phyloP scores from a whole-genome alignment of 441 rosid genomes.

The Syzygium syzygioides region DNA sequence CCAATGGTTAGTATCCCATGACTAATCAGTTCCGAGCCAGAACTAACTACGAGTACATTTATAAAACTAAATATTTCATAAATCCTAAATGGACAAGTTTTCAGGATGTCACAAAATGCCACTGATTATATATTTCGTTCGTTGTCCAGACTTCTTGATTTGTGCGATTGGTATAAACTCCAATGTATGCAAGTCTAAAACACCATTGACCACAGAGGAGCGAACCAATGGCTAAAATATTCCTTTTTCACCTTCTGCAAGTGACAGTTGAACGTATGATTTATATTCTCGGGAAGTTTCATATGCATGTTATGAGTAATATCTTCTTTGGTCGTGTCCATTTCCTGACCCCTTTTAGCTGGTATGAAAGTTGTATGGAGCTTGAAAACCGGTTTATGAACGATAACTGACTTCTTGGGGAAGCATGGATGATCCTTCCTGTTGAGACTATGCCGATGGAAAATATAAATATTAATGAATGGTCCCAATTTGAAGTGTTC shows the following conservation, averaged over 20 bases:
- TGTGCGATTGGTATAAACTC: background rate
- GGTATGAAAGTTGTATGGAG: too few species aligned
- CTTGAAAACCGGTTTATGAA: too few species aligned
- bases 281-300: background rate
- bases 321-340: background rate
- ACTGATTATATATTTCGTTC: background rate
- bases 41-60: too few species aligned
- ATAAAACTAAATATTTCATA: too few species aligned
- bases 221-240: background rate
- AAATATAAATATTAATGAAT: too few species aligned
- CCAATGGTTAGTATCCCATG: too few species aligned
- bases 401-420: too few species aligned
- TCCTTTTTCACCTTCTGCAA: background rate
- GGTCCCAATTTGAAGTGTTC: too few species aligned
- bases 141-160: background rate
- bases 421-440: background rate
- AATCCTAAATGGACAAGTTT: too few species aligned
- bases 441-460: background rate
- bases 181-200: background rate
- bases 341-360: background rate
- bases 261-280: background rate
- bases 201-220: background rate
- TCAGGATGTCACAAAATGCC: too few species aligned
- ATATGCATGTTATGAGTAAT: background rate
- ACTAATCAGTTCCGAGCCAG: too few species aligned